Evolutionary conservation across 2,329 filamentous ascomycete genomes (phyloP).

Genomic region (Lachnellula occidentalis): DNA sequence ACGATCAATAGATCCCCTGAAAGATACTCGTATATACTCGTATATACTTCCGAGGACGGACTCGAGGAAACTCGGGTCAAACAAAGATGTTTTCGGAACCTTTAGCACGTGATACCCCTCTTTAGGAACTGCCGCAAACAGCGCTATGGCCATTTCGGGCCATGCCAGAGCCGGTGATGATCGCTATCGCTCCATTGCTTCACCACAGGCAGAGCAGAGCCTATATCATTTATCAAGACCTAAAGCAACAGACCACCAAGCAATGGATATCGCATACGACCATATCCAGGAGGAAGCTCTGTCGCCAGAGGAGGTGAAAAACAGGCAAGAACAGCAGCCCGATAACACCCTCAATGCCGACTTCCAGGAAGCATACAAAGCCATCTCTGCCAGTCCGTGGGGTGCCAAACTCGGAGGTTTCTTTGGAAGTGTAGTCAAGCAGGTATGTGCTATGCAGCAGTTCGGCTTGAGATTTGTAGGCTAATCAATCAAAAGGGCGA

Average conservation of each 20-base stretch:
- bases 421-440: slow-evolving; percentile 87
- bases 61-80: no score
- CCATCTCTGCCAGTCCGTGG: slow-evolving; percentile 88
- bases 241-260: background rate
- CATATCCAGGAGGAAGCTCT: slow-evolving; percentile 85
- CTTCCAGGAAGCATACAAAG: slow-evolving; percentile 91
- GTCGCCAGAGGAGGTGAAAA: slow-evolving; percentile 43
- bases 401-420: slow-evolving; percentile 82
- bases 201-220: background rate
- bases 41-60: no score
- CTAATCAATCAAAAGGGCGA: slow-evolving; percentile 58
- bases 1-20: no score
- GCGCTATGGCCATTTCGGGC: background rate
- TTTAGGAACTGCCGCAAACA: background rate
- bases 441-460: slow-evolving; percentile 44
- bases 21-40: no score
- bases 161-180: background rate
- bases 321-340: slow-evolving; percentile 41
- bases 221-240: background rate
- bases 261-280: slow-evolving; percentile 96
- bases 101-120: background rate
- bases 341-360: slow-evolving; percentile 70
- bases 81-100: background rate
- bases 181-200: background rate
- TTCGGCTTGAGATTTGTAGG: background rate